Percentiles rank a stretch among this genome's conserved stretches.
These are phyloP conservation scores for Schizonepeta tenuifolia DNA, from an alignment of 257 asterid species.

Conservation along the genomic window DNA sequence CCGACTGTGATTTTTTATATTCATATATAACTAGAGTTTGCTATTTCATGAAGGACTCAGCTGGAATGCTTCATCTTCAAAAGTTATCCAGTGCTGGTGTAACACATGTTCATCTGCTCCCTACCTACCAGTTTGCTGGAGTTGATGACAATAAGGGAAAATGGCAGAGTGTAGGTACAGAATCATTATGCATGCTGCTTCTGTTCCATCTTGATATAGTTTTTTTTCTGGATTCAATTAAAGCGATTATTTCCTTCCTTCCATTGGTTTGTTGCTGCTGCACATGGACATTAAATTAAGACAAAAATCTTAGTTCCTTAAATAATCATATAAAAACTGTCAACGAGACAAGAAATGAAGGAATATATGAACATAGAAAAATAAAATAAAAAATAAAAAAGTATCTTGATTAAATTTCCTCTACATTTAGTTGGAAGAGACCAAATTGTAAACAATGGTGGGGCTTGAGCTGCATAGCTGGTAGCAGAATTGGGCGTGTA, in stretches of 20 bases:
- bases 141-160: conserved; percentile 80
- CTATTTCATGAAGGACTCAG: conserved; percentile 72
- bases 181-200: conserved; percentile 18
- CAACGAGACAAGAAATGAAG: background rate
- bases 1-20: background rate
- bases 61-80: conserved; percentile 81
- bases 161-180: conserved; percentile 77
- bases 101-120: conserved; percentile 87
- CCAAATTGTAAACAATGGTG: background rate
- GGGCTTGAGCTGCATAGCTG: background rate
- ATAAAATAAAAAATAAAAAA: background rate
- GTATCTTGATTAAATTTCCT: no score
- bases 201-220: conserved; percentile 3
- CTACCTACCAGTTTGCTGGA: conserved; percentile 90
- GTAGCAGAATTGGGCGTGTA: background rate
- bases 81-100: conserved; percentile 82
- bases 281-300: background rate
- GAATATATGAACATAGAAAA: background rate
- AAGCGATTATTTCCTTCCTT: background rate
- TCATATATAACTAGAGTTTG: conserved; percentile 25
- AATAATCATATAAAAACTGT: background rate
- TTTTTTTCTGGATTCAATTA: conserved; percentile 8
- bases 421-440: background rate
- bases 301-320: background rate
- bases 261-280: background rate